These are phyloP conservation scores for Ogataea angusta DNA, from an alignment of 805 yeast genomes.

Conservation along the genomic window DNA sequence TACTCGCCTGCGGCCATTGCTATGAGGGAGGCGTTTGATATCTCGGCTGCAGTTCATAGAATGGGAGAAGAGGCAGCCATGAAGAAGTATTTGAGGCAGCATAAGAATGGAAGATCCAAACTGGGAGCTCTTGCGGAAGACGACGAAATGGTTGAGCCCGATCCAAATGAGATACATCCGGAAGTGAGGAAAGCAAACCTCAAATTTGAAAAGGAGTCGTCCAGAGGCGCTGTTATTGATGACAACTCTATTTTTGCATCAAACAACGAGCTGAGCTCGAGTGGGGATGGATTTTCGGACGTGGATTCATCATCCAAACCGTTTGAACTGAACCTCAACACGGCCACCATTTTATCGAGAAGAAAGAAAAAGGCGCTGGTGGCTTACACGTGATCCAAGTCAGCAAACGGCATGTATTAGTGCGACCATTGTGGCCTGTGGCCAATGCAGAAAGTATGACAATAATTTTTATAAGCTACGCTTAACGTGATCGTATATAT, in stretches of 20 bases:
- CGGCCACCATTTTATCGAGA: constrained; percentile 54
- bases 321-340: constrained; percentile 47
- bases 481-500: constrained; percentile 5
- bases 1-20: constrained; percentile 60
- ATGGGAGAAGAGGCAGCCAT: constrained; percentile 48
- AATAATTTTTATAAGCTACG: constrained; percentile 4
- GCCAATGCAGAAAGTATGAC: constrained; percentile 1
- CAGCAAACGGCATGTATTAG: not conserved
- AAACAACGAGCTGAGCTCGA: constrained; percentile 3
- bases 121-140: constrained; percentile 21
- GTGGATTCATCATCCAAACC: constrained; percentile 15
- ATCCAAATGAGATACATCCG: constrained; percentile 11
- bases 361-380: constrained; percentile 27
- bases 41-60: constrained; percentile 58
- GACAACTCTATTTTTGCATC: constrained; percentile 16
- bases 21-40: constrained; percentile 57
- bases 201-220: constrained; percentile 16
- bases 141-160: constrained; percentile 17
- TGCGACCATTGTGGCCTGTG: not conserved
- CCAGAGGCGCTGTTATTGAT: constrained; percentile 18
- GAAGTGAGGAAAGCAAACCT: constrained; percentile 2
- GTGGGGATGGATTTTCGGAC: constrained; percentile 5
- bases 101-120: not conserved
- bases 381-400: constrained; percentile 2
- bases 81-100: constrained; percentile 10